phyloP scores from a whole-genome alignment of 306 rosid species.

The Biancaea sappan region DNA sequence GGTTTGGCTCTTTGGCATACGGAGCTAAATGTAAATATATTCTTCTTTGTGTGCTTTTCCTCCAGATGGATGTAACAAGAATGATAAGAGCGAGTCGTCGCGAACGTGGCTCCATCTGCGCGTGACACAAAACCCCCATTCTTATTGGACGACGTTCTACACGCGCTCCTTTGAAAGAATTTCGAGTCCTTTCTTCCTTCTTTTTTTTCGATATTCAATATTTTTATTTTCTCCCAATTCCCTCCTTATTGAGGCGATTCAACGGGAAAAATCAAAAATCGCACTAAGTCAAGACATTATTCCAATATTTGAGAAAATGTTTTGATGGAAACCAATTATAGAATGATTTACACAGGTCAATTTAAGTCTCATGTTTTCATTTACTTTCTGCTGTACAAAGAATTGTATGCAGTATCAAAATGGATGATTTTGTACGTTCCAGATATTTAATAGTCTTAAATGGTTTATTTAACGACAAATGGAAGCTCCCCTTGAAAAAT shows the following conservation, averaged over 20 bases:
- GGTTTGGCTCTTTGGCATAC: constrained; percentile 19
- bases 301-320: not conserved
- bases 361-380: not conserved
- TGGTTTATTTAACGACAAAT: too few relatives aligned
- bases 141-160: not conserved
- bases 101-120: not conserved
- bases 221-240: not conserved
- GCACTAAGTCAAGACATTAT: not conserved
- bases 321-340: not conserved
- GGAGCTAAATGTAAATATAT: constrained; percentile 8
- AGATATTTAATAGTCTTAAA: too few relatives aligned
- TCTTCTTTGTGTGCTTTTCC: constrained; percentile 13
- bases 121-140: not conserved
- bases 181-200: not conserved
- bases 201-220: too few relatives aligned
- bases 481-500: not conserved
- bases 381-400: not conserved
- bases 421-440: not conserved
- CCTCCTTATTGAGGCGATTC: not conserved
- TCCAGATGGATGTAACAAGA: constrained; percentile 2
- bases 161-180: not conserved
- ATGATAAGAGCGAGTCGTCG: not conserved
- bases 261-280: not conserved
- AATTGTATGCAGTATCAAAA: not conserved
- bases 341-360: not conserved